Evolutionary conservation across 2,329 filamentous ascomycete genomes (phyloP).

Genomic region (Paramyrothecium sp.): DNA sequence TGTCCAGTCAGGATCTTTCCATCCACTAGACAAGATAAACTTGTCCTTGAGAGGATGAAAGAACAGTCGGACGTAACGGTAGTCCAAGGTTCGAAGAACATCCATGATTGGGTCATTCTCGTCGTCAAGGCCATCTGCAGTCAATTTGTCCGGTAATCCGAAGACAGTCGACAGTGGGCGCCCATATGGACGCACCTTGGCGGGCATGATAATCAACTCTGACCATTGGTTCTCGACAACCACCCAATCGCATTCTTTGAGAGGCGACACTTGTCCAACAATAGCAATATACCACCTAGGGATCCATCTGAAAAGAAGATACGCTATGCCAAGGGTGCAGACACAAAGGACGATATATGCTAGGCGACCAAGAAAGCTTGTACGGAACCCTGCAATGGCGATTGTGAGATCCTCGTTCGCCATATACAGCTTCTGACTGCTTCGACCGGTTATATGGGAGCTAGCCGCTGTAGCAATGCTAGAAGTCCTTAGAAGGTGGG

Average conservation of each 20-base stretch:
- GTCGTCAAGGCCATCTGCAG: conserved; percentile 52
- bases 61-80: conserved; percentile 90
- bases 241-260: conserved; percentile 83
- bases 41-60: conserved; percentile 88
- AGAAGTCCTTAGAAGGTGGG: conserved; percentile 68
- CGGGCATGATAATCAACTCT: conserved; percentile 76
- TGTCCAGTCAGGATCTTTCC: conserved; percentile 92
- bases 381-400: conserved; percentile 87
- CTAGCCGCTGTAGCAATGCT: conserved; percentile 70
- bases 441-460: conserved; percentile 59
- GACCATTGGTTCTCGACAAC: conserved; percentile 98
- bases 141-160: conserved; percentile 62
- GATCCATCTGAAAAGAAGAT: conserved; percentile 84
- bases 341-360: conserved; percentile 71
- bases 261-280: conserved; percentile 64
- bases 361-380: conserved; percentile 66
- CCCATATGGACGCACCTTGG: conserved; percentile 55
- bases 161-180: conserved; percentile 63
- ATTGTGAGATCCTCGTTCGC: conserved; percentile 91
- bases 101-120: conserved; percentile 73
- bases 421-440: conserved; percentile 91
- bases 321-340: conserved; percentile 73
- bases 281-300: conserved; percentile 82
- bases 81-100: conserved; percentile 77
- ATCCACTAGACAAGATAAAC: conserved; percentile 82